Evolutionary conservation across 2,329 filamentous ascomycete species (phyloP).

Genomic region (Zymoseptoria ardabiliae): DNA sequence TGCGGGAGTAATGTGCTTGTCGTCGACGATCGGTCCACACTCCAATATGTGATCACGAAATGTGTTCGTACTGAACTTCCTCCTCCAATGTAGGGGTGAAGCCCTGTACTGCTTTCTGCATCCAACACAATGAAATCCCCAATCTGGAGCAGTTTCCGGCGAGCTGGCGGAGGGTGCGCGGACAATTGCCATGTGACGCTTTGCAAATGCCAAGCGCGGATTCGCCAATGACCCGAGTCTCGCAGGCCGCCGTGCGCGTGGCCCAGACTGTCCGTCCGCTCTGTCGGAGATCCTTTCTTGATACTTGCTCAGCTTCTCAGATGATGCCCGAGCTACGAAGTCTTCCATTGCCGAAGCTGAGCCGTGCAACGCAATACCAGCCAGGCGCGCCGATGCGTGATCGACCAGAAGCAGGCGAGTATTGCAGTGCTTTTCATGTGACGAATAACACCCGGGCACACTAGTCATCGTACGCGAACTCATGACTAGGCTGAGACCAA

Average conservation of each 20-base stretch:
- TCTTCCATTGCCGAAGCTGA: slow-evolving; percentile 10
- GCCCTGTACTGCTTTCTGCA: background rate
- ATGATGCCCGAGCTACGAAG: background rate
- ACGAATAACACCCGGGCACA: slow-evolving; percentile 18
- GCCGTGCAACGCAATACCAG: slow-evolving; percentile 12
- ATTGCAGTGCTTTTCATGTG: background rate
- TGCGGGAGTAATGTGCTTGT: background rate
- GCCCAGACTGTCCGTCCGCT: no score
- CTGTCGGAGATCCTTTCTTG: background rate
- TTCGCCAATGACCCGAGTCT: background rate
- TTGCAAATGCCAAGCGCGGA: background rate
- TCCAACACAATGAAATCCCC: background rate
- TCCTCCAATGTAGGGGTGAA: background rate
- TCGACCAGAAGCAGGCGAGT: slow-evolving; percentile 1
- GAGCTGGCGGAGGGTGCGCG: slow-evolving; percentile 3
- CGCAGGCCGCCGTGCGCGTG: background rate
- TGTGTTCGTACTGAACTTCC: slow-evolving; percentile 1
- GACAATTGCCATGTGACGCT: slow-evolving; percentile 16
- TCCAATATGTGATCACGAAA: slow-evolving; percentile 2
- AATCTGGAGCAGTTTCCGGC: background rate
- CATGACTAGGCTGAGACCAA: slow-evolving; percentile 4
- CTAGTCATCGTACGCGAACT: slow-evolving; percentile 8
- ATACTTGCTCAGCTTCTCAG: background rate
- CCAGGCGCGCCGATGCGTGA: slow-evolving; percentile 6
- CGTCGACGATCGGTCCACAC: background rate